A percentile compares a stretch with the other conserved stretches of the same genome.
phyloP scores from a whole-genome alignment of 495 filamentous ascomycete species.

The Chaetomium cochliodes region DNA sequence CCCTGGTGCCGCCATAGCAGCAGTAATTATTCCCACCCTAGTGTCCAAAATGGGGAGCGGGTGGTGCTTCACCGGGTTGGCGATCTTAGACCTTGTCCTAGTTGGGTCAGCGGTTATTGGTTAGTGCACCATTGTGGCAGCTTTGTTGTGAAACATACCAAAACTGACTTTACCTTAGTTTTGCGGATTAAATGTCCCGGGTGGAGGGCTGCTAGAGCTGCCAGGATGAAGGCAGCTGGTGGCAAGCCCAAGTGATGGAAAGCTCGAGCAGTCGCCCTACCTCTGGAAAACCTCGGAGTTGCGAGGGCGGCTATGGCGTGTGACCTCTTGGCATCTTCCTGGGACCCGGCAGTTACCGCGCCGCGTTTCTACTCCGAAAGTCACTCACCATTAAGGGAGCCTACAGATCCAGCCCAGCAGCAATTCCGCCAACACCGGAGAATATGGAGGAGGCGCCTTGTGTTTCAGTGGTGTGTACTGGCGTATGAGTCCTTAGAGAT shows the following conservation, averaged over 20 bases:
- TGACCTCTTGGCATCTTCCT: too few species aligned
- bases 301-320: too few species aligned
- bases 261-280: too few species aligned
- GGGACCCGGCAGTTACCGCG: too few species aligned
- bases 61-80: slow-evolving; percentile 22
- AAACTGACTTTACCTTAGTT: not conserved
- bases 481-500: too few species aligned
- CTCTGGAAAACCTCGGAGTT: too few species aligned
- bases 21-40: slow-evolving; percentile 13
- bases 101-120: slow-evolving; percentile 20
- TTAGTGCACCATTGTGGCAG: not conserved
- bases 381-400: too few species aligned
- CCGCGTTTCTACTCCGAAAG: too few species aligned
- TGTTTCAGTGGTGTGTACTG: too few species aligned
- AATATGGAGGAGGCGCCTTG: too few species aligned
- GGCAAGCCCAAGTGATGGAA: not conserved
- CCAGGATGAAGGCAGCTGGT: slow-evolving; percentile 10
- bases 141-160: not conserved
- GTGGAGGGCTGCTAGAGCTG: slow-evolving; percentile 15
- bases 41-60: slow-evolving; percentile 20
- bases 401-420: too few species aligned
- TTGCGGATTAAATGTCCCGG: slow-evolving; percentile 10
- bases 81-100: not conserved
- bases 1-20: slow-evolving; percentile 17
- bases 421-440: too few species aligned